These are phyloP conservation scores for Chaetomium sp. DNA, from an alignment of 2,329 filamentous ascomycete genomes.

Conservation along the genomic window DNA sequence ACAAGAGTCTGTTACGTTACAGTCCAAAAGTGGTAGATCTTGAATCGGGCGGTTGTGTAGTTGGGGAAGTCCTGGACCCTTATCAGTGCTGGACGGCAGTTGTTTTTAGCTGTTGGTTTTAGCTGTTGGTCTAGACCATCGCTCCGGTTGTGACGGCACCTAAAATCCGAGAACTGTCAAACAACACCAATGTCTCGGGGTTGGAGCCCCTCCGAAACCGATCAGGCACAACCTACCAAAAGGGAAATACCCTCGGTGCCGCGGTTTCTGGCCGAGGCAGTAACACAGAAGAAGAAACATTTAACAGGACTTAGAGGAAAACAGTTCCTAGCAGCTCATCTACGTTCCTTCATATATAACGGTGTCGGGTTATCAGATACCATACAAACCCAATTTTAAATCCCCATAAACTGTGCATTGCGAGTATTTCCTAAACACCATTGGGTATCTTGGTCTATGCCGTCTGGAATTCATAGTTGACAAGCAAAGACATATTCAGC, in stretches of 20 bases:
- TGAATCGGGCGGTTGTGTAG: background rate
- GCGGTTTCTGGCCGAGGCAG: background rate
- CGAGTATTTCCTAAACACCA: no score
- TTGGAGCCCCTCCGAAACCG: background rate
- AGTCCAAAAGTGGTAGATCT: background rate
- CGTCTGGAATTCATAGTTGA: background rate
- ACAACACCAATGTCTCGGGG: background rate
- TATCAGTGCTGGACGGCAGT: conserved; percentile 1
- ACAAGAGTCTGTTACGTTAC: no score
- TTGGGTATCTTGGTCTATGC: background rate
- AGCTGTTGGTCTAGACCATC: background rate
- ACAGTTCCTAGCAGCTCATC: background rate
- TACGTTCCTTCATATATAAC: background rate
- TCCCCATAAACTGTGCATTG: no score
- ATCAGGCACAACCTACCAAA: background rate
- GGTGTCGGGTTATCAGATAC: no score
- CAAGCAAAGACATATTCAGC: background rate
- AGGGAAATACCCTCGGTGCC: background rate
- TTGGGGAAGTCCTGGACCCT: no score
- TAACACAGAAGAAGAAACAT: background rate
- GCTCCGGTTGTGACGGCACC: background rate
- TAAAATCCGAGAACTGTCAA: background rate
- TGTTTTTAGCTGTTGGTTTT: background rate
- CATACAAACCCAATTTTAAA: no score
- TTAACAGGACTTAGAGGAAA: background rate